These are phyloP conservation scores for Senecio squalidus DNA, from an alignment of 140 eudicot species.

Conservation along the genomic window DNA sequence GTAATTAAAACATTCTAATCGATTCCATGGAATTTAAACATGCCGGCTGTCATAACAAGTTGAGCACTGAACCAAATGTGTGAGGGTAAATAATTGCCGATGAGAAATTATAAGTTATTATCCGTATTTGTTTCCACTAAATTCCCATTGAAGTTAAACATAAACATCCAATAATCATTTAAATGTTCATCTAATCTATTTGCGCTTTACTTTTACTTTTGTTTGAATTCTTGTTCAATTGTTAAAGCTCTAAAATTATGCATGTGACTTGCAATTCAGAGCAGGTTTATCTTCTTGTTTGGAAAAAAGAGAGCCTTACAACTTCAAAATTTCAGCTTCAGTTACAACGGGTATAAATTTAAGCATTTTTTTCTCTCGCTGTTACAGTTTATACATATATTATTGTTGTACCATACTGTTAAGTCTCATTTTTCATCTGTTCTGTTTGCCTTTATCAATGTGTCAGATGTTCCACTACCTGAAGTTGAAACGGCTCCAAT, in stretches of 20 bases:
- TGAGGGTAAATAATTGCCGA: neutral
- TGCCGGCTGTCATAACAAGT: neutral
- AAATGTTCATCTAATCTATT: conserved; percentile 4
- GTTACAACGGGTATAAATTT: conserved; percentile 37
- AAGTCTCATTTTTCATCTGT: neutral
- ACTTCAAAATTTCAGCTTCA: conserved; percentile 44
- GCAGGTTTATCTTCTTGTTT: conserved; percentile 30
- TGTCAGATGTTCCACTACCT: conserved; percentile 41
- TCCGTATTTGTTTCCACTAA: neutral
- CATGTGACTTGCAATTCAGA: conserved; percentile 39
- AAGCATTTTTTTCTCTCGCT: neutral
- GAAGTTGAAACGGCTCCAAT: conserved; percentile 45
- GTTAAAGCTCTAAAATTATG: conserved; percentile 9
- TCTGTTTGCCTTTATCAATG: neutral
- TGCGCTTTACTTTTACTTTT: neutral
- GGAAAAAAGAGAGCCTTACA: conserved; percentile 29
- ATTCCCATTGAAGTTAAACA: neutral
- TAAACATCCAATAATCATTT: neutral
- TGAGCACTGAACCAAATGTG: neutral
- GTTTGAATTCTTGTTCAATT: neutral
- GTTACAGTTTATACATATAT: neutral
- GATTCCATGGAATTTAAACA: neutral
- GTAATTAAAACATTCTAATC: neutral
- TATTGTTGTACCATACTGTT: neutral
- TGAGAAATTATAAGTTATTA: neutral